Base-by-base conservation (phyloP, 2,329 filamentous ascomycete species). In the Pyricularia grisea region DNA sequence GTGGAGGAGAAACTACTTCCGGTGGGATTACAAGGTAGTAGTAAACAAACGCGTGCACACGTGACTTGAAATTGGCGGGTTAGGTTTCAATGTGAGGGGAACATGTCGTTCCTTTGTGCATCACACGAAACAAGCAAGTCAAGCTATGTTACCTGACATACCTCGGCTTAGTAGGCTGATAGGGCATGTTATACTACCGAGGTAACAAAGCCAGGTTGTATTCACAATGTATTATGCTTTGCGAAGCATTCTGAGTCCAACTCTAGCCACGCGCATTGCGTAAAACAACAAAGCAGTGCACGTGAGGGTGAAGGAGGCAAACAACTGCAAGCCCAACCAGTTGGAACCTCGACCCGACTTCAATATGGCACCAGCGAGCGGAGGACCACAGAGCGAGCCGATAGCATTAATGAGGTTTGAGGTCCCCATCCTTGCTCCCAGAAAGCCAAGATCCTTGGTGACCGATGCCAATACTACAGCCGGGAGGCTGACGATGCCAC, bases 401-500 rank as follows among this genome's bases (percentile, higher is more conserved):
- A 68, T 10, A 5, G 70, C 68, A 31, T 71, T 70, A 17, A 71
- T 27, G 2, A 71, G 28, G 63, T 55, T 66, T 12, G 69, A 64
- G 1, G 68, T 71, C n/a, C 71, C 70, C 11, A 71, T 63, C 3
- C 70, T 63, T 2, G 71, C 70, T 25, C 71, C 71, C 3, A 71
- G 64, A 7, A 69, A 68, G 33, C 65, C 58, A 27, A 71, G 58
- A 30, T 71, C 69, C 3, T 64, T 31, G 20, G 71, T 70, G 66
- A 71, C 68, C 28, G 61, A 66, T 28, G 68, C 64, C 14, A 71
- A 36, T 4, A 71, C 70, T 55, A 70, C 68, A n/a, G 69, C 68
- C 7, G 70, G 67, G 14, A 71, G 65, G 2, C 68, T 68, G 2
- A 71, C 71, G 67, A 77, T 76, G 60, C 73, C 73, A 1, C 76